Conservation (phyloP, 2,329 filamentous ascomycete species). For the Alternaria tenuissima region DNA sequence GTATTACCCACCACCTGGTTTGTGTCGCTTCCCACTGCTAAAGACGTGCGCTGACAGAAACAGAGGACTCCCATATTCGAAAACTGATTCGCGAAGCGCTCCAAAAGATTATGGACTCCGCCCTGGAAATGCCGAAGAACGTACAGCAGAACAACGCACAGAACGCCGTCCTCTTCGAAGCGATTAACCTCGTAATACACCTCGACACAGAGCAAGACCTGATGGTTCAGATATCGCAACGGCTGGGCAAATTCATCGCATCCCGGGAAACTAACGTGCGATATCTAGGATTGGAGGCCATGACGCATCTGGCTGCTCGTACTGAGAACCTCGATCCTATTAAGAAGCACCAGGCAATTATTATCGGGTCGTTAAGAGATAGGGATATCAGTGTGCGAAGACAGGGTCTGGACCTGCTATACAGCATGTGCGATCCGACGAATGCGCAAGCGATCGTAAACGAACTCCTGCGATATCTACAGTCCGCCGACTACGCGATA, state of each 20-base stretch:
- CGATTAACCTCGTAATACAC: constrained; percentile 98
- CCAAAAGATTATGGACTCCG: constrained; percentile 88
- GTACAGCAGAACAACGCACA: constrained; percentile 99
- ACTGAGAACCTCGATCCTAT: constrained; percentile 95
- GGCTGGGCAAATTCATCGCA: constrained; percentile 93
- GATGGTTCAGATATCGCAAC: constrained; percentile 94
- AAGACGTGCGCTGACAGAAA: constrained; percentile 33
- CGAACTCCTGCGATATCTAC: constrained; percentile 91
- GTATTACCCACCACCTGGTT: constrained; percentile 94
- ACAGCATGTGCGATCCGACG: constrained; percentile 99
- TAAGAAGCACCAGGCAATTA: constrained; percentile 97
- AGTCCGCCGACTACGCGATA: constrained; percentile 96
- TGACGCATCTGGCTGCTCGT: constrained; percentile 95
- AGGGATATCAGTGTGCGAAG: constrained; percentile 95
- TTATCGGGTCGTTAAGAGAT: constrained; percentile 91
- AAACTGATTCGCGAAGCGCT: constrained; percentile 91
- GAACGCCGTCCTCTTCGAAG: constrained; percentile 97
- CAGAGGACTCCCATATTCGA: constrained; percentile 90
- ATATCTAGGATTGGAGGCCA: constrained; percentile 93
- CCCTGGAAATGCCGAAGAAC: constrained; percentile 95
- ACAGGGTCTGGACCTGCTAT: constrained; percentile 93
- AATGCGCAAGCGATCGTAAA: constrained; percentile 94
- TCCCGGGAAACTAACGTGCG: constrained; percentile 97
- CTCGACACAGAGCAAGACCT: constrained; percentile 92
- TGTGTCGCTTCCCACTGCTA: constrained; percentile 1